Percentiles rank a stretch among this genome's conserved stretches.
Evolutionary conservation across 2,329 filamentous ascomycete genomes (phyloP).

Genomic region (Chaetothyriales sp.): DNA sequence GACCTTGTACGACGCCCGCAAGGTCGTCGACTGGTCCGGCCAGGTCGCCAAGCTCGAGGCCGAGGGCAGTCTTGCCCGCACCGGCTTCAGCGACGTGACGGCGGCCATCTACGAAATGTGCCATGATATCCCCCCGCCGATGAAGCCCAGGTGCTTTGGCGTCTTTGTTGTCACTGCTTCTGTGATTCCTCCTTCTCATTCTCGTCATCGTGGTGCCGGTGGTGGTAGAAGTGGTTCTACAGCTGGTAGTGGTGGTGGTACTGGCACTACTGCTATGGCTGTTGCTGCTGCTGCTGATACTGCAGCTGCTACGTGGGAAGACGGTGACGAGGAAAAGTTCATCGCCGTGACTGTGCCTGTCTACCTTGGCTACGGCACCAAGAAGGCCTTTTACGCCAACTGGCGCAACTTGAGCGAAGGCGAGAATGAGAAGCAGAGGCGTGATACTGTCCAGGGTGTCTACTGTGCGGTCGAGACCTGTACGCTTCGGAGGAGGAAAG

Average conservation of each 20-base stretch:
- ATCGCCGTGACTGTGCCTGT: slow-evolving; percentile 21
- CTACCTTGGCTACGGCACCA: slow-evolving; percentile 9
- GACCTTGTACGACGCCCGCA: slow-evolving; percentile 19
- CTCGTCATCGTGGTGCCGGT: background rate
- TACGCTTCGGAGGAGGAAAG: background rate
- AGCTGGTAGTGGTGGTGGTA: too few species aligned
- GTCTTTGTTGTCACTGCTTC: slow-evolving; percentile 19
- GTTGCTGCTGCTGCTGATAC: too few species aligned
- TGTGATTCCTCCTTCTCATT: background rate
- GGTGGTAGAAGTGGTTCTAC: background rate
- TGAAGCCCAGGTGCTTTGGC: slow-evolving; percentile 19
- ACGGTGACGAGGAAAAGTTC: slow-evolving; percentile 13
- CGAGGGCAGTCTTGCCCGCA: background rate
- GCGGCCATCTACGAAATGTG: slow-evolving; percentile 21
- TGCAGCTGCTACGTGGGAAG: background rate
- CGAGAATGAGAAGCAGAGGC: slow-evolving; percentile 13
- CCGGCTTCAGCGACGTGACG: slow-evolving; percentile 2
- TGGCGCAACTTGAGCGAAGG: slow-evolving; percentile 18
- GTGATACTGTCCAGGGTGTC: slow-evolving; percentile 16
- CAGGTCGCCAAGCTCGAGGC: slow-evolving; percentile 7
- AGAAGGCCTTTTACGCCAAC: slow-evolving; percentile 17
- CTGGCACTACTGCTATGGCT: too few species aligned
- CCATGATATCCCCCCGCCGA: slow-evolving; percentile 17
- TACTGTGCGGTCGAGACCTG: slow-evolving; percentile 16
- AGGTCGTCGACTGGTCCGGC: slow-evolving; percentile 19